Evolutionary conservation across 805 yeast species (phyloP), one percentile per base, ranked within the genome.

Genomic region (Schizosaccharomyces cryophilus): DNA sequence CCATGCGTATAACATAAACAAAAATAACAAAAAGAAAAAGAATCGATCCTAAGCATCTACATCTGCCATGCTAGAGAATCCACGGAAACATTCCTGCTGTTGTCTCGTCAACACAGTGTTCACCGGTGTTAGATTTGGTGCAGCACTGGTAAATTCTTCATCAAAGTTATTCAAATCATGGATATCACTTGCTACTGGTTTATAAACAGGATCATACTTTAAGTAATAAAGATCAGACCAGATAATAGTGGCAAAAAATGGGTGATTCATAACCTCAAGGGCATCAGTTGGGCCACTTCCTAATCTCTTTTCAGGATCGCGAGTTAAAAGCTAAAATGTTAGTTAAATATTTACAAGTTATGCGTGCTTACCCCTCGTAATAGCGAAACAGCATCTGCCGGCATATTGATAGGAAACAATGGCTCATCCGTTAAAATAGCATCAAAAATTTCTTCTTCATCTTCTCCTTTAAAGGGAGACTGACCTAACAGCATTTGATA

Each of bases 401-500:
- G 93, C 96, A 93, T 90, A 69, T 88, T 93, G 65, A 93, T 87
- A 42, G 97, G 98, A 72, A 89, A 93, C 66, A 88, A 76, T 7
- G 96, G 97, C 70, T 93, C 98, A 75, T 93, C 98, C 48, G 90
- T 84, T 64, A 89, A 80, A 68, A 93, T 93, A 13, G 98, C 96
- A 72, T 89, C 93, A 73, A 90, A 93, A 42, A 93, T 88, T 73
- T 93, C 98, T 69, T 93, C 97, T 69, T 87, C 95, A 69, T 87
- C 95, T 66, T 89, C 96, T 65, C 98, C 98, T 65, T 90, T 84
- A 74, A 93, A 93, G 42, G 98, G 98, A 5, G 96, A 86, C 72
- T 90, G 95, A 60, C 96, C 90, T 62, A 93, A 77, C 62, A 93
- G 75, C 98, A 93, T 93, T 73, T 93, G 98, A 72, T 90, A 93